Base-by-base conservation (phyloP, 768 basidiomycete species). In the Leccinum uliginosum region DNA sequence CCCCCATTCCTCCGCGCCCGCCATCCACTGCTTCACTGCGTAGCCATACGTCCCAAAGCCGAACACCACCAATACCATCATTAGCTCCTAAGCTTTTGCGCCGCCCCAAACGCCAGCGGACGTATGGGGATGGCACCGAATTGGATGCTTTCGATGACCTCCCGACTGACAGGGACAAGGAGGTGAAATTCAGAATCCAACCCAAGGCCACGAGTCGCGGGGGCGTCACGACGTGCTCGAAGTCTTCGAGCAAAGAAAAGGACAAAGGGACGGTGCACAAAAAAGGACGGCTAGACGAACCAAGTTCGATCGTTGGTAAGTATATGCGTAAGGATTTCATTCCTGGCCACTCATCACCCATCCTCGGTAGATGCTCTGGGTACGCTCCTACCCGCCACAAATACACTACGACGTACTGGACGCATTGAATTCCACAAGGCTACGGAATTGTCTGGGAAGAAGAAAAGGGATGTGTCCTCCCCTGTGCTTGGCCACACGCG, bases 101-200 rank as follows among this genome's bases (percentile, higher is more conserved):
- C 53, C 78, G 84, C 62, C 91, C 91, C 12, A 93, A 92, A 72
- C 86, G 89, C 38, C 80, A 80, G 59, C 78, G 83, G 52, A 82
- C 82, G 14, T 93, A 87, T 65, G 91, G 91, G 6, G 89, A 93
- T 65, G 94, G 94, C 14, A 93, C 91, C 10, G 94, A 96, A 69
- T 75, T 97, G 52, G 94, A 97, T 65, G 84, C 72, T 3, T 81
- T 97, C 56, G 94, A 95, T 26, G 94, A 97, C 70, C 80, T 96
- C 43, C 86, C 85, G 7, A 90, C 91, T 10, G 89, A 94, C 66
- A 79, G 89, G 48, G 91, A 93, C 50, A 87, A 89, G 65, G 89
- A 92, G 71, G 80, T 82, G 52, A 81, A 76, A 43, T 93, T 80
- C 68, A 84, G 83, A 54, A 85, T 93, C 10, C 84, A 87, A 59